Evolutionary conservation across 202 grass and related monocot species (phyloP).

Genomic region (Dendrocalamus latiflorus): DNA sequence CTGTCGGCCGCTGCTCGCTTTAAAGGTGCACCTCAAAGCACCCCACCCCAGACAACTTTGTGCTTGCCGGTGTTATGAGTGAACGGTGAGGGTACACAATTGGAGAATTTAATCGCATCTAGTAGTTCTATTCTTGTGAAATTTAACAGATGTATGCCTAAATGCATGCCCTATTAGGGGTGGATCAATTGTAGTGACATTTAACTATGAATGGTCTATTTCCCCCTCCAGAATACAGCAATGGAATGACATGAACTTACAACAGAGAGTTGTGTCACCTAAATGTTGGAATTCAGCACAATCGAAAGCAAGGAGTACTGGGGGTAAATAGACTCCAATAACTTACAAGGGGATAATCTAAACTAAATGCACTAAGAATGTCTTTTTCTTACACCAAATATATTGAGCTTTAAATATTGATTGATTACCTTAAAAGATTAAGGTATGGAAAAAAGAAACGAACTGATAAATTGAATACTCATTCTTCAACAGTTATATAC

Average conservation of each 20-base stretch:
- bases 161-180: not conserved
- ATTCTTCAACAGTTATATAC: not conserved
- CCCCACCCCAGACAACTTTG: conserved; percentile 14
- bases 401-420: not conserved
- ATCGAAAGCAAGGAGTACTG: not conserved
- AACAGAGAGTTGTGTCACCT: not conserved
- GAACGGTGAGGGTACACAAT: not conserved
- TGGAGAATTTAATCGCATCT: not conserved
- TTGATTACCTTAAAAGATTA: not conserved
- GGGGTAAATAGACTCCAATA: not conserved
- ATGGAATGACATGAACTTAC: not conserved
- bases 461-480: not conserved
- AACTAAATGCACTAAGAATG: not conserved
- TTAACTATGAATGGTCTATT: not conserved
- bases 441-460: not conserved
- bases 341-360: not conserved
- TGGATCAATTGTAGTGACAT: not conserved
- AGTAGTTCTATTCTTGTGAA: not conserved
- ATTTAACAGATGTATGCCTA: not conserved
- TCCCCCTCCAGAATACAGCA: not conserved
- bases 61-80: not conserved
- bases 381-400: not conserved
- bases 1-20: conserved; percentile 16
- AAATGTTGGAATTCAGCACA: not conserved
- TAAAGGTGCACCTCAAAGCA: conserved; percentile 35